Evolutionary conservation across 1,284 basidiomycete genomes (phyloP).

Genomic region (Puccinia triticina): DNA sequence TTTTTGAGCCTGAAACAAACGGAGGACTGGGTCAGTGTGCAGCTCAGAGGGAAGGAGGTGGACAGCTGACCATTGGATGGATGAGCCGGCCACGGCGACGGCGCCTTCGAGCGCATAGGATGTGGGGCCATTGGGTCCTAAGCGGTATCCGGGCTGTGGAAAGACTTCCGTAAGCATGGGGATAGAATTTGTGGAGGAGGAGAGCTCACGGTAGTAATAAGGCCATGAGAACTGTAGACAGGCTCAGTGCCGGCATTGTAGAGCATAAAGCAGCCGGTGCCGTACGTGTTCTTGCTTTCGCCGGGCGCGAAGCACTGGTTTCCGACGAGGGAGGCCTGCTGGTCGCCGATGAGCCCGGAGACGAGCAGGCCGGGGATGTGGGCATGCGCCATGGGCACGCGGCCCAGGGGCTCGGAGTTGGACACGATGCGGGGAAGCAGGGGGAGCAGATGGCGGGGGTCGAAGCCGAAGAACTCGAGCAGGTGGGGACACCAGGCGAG

Average conservation of each 20-base stretch:
- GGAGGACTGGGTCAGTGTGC: neutral
- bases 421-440: conserved; percentile 86
- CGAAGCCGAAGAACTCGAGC: conserved; percentile 78
- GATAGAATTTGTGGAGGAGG: neutral
- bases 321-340: conserved; percentile 92
- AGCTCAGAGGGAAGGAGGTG: neutral
- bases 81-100: conserved; percentile 91
- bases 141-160: conserved; percentile 75
- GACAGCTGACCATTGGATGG: conserved; percentile 73
- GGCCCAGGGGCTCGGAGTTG: conserved; percentile 88
- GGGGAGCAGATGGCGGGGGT: conserved; percentile 2
- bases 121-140: conserved; percentile 75
- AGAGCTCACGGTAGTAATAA: conserved; percentile 75
- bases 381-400: conserved; percentile 63
- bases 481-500: conserved; percentile 82
- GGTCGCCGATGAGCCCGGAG: conserved; percentile 90
- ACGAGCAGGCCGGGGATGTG: conserved; percentile 81
- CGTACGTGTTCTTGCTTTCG: conserved; percentile 77
- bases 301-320: conserved; percentile 77
- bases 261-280: conserved; percentile 61
- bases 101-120: conserved; percentile 93
- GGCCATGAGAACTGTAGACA: conserved; percentile 79
- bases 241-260: conserved; percentile 89
- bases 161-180: no score
- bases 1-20: conserved; percentile 72